Evolutionary conservation across 1,139 yeast species (phyloP), one percentile per base, ranked within the genome.

Genomic region (Hemisphaericaspora subhashii): DNA sequence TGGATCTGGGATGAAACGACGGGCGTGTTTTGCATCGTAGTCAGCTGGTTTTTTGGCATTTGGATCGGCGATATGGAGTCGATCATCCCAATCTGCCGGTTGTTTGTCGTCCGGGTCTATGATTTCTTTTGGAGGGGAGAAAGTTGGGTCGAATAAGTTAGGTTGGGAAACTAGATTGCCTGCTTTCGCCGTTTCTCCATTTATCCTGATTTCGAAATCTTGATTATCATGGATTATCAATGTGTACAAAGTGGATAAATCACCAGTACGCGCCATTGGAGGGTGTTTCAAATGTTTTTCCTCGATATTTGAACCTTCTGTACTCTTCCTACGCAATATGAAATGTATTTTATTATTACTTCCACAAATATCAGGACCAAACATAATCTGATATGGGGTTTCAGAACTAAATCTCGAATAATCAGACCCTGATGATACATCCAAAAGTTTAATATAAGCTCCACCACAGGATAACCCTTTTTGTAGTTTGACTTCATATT

Each of bases 311-410:
- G 79, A 81, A n/a, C 79, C 71, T 29, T 57, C 50, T 28, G 81
- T 83, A 55, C 77, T 74, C 52, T 67, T 64, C 53, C 85, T 77
- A 41, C 74, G 77, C 41, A 88, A 55, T 39, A 88, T 86, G 48
- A 89, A 79, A 54, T 86, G 95, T 21, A 89, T 81, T 61, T 81
- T 83, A 65, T 88, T 86, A 35, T 83, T 77, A 36, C 81, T 60
- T 3, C 95, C 95, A 66, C 98, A 90, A 58, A 74, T 77, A 62
- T 90, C 98, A 26, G 98, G 98, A 18, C 97, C 98, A 69, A 90
- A 90, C 94, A 89, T 85, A 47, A 90, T 63, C 57, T 84, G 88
- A 64, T 83, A 88, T 1, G 90, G 86, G 5, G 95, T 74, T 16
- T 73, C 52, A 68, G 45, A 15, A 12, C 46, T 54, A 40, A 68